Conservation (phyloP, 495 filamentous ascomycete species). For the Xylaria sp. region DNA sequence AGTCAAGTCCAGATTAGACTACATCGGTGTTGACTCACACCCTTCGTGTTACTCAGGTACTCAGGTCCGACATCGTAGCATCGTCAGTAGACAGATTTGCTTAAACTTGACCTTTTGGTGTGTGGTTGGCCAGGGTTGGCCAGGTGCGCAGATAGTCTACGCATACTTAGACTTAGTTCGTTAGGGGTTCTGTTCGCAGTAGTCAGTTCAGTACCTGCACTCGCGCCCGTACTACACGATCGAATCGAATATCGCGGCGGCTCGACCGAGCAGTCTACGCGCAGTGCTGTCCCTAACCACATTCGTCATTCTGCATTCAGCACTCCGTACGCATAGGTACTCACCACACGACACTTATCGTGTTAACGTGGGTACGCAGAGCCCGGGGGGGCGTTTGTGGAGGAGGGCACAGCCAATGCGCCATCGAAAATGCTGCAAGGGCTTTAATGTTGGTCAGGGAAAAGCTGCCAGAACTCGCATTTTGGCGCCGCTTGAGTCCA, state of each 20-base stretch:
- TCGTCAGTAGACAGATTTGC: neutral
- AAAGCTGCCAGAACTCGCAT: neutral
- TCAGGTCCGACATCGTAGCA: constrained; percentile 14
- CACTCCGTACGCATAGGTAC: too few species aligned
- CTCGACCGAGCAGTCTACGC: neutral
- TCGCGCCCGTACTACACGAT: neutral
- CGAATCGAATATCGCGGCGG: constrained; percentile 11
- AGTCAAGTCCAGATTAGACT: neutral
- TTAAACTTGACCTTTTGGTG: neutral
- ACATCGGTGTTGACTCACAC: constrained; percentile 23
- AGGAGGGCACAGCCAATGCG: constrained; percentile 20
- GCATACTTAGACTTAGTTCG: too few species aligned
- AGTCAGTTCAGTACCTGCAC: neutral
- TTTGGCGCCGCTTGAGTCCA: constrained; percentile 10
- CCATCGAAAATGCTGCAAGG: neutral
- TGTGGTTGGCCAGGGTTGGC: neutral
- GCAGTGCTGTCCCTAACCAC: constrained; percentile 1
- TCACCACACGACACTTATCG: neutral
- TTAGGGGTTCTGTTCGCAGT: constrained; percentile 9
- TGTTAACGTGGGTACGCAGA: neutral
- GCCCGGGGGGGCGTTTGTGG: too few species aligned
- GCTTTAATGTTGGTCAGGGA: neutral
- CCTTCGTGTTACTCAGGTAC: neutral
- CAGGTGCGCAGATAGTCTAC: neutral
- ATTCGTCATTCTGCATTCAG: constrained; percentile 12